phyloP scores from a whole-genome alignment of 2,329 filamentous ascomycete genomes.

The Xylariaceae sp. region DNA sequence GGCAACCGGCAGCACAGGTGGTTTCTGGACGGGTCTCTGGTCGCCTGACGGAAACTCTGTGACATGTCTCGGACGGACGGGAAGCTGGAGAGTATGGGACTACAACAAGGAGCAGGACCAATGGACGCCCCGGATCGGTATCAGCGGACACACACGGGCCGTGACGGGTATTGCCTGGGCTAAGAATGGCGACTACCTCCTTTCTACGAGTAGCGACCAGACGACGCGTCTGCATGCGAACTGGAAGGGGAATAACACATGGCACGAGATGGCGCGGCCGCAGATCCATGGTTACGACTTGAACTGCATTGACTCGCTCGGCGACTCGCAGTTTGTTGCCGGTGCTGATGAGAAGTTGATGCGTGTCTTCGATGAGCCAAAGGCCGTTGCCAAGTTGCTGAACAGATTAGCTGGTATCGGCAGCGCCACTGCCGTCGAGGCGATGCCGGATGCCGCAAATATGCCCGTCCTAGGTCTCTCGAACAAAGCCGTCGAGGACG shows the following conservation, averaged over 20 bases:
- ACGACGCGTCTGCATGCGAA: conserved; percentile 81
- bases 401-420: conserved; percentile 60
- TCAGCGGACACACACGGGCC: conserved; percentile 77
- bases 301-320: conserved; percentile 82
- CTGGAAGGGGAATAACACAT: conserved; percentile 63
- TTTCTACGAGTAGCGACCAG: conserved; percentile 88
- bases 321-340: conserved; percentile 73
- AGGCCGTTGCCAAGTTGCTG: conserved; percentile 72
- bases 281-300: conserved; percentile 98
- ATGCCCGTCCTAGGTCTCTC: conserved; percentile 93
- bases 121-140: conserved; percentile 72
- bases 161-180: conserved; percentile 84
- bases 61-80: conserved; percentile 80
- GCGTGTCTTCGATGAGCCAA: conserved; percentile 87
- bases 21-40: conserved; percentile 96
- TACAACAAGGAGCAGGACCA: conserved; percentile 54
- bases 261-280: conserved; percentile 93
- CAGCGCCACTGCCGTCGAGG: conserved; percentile 29
- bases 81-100: conserved; percentile 86
- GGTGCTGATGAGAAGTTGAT: conserved; percentile 98
- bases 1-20: conserved; percentile 89
- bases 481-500: conserved; percentile 79
- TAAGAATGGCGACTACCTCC: conserved; percentile 70
- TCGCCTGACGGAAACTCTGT: conserved; percentile 69
- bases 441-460: conserved; percentile 80